A percentile compares a stretch with the other conserved stretches of the same genome.
Conservation (phyloP, 1,284 basidiomycete species). For the Bjerkandera adusta region DNA sequence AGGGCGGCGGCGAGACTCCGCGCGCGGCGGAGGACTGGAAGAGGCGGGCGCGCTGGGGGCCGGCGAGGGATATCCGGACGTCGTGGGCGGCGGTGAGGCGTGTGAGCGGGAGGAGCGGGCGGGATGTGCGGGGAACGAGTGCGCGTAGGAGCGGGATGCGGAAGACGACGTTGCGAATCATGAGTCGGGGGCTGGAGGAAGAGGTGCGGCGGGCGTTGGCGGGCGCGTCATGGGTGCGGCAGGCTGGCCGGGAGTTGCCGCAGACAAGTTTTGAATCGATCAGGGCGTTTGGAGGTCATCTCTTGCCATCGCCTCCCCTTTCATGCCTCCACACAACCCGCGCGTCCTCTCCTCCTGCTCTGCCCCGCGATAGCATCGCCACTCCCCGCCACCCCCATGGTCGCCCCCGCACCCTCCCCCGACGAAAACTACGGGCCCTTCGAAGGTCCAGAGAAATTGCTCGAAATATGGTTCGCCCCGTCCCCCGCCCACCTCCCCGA, state of each 20-base stretch:
- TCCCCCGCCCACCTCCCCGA: conserved; percentile 60
- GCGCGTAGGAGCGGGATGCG: conserved; percentile 33
- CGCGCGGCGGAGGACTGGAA: conserved; percentile 51
- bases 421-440: conserved; percentile 53
- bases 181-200: conserved; percentile 5
- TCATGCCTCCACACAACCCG: conserved; percentile 56
- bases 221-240: not conserved
- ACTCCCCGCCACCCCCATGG: conserved; percentile 8
- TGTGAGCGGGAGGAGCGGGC: conserved; percentile 38
- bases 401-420: conserved; percentile 22
- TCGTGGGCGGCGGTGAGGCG: conserved; percentile 24
- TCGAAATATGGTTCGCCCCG: conserved; percentile 97
- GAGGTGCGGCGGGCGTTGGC: conserved; percentile 1
- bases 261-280: conserved; percentile 15
- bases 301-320: conserved; percentile 32
- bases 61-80: conserved; percentile 20
- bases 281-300: conserved; percentile 7
- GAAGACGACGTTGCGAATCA: conserved; percentile 30
- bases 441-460: conserved; percentile 93
- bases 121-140: conserved; percentile 33
- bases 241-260: conserved; percentile 16
- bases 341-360: conserved; percentile 38
- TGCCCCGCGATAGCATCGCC: conserved; percentile 55
- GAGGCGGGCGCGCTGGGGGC: conserved; percentile 38
- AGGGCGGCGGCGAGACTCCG: conserved; percentile 28